Percentiles rank a stretch among this genome's conserved stretches.
Evolutionary conservation across 2,329 filamentous ascomycete species (phyloP).

Genomic region (Davidsoniella neocaledoniae): DNA sequence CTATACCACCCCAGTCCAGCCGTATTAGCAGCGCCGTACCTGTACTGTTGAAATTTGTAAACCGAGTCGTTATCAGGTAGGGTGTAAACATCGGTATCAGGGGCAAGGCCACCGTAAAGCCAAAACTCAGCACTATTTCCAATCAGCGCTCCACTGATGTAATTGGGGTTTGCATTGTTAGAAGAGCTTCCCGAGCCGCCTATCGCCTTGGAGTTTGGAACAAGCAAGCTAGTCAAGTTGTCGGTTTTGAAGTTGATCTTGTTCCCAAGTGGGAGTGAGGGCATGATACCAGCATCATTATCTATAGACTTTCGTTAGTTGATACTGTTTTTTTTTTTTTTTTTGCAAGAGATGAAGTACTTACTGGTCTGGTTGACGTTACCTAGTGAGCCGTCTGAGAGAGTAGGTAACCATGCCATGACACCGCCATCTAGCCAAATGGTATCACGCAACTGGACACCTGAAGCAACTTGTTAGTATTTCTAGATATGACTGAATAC

Average conservation of each 20-base stretch:
- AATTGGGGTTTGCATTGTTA: conserved; percentile 38
- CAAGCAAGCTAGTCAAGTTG: conserved; percentile 35
- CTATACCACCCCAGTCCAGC: conserved; percentile 29
- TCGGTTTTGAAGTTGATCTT: conserved; percentile 16
- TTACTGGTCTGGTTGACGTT: conserved; percentile 25
- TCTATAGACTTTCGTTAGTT: conserved; percentile 20
- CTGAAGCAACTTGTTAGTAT: conserved; percentile 20
- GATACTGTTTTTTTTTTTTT: conserved; percentile 2
- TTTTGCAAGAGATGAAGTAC: conserved; percentile 7
- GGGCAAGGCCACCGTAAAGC: conserved; percentile 43
- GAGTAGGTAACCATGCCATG: conserved; percentile 34
- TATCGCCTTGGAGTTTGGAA: conserved; percentile 28
- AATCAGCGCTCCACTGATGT: conserved; percentile 46
- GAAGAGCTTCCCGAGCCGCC: conserved; percentile 30
- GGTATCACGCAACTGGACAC: conserved; percentile 40
- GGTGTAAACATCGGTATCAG: conserved; percentile 20
- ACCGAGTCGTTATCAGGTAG: conserved; percentile 27
- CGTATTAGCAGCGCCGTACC: conserved; percentile 30
- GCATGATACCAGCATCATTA: conserved; percentile 35
- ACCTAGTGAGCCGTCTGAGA: conserved; percentile 26
- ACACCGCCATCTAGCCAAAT: conserved; percentile 49
- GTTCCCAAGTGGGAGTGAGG: conserved; percentile 40
- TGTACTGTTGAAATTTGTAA: conserved; percentile 34
- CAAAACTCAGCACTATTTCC: conserved; percentile 46
- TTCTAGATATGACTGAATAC: conserved; percentile 14